Base-by-base conservation (phyloP, 805 yeast species). In the Lipomyces oligophaga region DNA sequence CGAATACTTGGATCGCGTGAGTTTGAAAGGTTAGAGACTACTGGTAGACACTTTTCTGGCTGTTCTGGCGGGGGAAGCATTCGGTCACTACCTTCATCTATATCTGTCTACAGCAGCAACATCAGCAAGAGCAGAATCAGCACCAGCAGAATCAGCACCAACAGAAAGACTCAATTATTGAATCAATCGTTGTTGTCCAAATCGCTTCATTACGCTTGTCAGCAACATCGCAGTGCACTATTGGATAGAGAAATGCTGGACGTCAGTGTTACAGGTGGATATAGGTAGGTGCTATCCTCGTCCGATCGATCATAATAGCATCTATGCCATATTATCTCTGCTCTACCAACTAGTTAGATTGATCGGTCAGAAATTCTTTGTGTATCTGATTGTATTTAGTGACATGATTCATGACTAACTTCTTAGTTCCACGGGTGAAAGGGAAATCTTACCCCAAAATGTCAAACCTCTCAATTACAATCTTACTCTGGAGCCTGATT, bases 401-500 rank as follows among this genome's bases (percentile, higher is more conserved):
- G 30, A 10, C 15, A 22, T 6, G 13, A 11, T 11, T 8, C 24
- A n/a, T 7, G 6, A 15, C 15, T 30, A 26, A 5, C 16, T 1
- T 15, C 30, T 8, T 34, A 49, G 54, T 34, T n/a, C 54, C 41
- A 24, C 54, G 2, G 54, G 54, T 19, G 55, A 38, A 8, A 68
- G 74, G 32, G 65, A 65, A 58, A 73, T 79, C 3, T 76, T 80
- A 51, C 94, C 85, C 58, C 70, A 71, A 39, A 70, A 75, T 43
- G 83, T 88, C 51, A 74, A 74, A 49, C 97, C 98, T 28, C 58
- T 69, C 28, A 85, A 84, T 66, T 90, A 93, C 63, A 76, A 79
- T 44, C 64, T 93, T 27, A 73, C 79, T 16, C 68, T 80, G 43
- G 81, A 80, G 58, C 87, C 94, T 31, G 76, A 81, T 58, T 64